Evolutionary conservation across 768 basidiomycete genomes (phyloP), one percentile per base, ranked within the genome.

Genomic region (Leccinum boreale): DNA sequence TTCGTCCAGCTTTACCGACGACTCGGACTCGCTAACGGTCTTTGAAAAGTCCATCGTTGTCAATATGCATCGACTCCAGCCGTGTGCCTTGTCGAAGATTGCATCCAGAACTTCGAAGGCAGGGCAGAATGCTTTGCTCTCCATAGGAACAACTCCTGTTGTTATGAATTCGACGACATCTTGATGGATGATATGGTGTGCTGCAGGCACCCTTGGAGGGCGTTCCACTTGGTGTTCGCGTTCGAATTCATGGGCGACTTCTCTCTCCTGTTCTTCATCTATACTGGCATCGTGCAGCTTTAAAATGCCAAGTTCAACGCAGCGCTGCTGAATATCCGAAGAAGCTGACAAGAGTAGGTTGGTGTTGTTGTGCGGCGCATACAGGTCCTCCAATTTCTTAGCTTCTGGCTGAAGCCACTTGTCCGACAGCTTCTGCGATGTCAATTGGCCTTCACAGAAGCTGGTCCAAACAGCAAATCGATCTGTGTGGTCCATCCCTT

Each of bases 261-360:
- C 78, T 36, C 78, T 65, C 61, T 80, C 79, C 56, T 80, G 78
- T 54, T 81, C 79, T 57, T 81, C 78, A 35, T 74, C 74, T 58
- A 77, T 58, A 28, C 54, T 62, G 17, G 52, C 57, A 44, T 67
- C 58, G 14, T 15, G 33, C 33, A 35, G 33, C 12, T 15, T 35
- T 2, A 35, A 35, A 7, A 73, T 23, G 1, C 77, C 76, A 11
- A 79, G 67, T 11, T 57, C 24, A 8, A 46, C 17, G 17, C 70
- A 66, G 31, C 69, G 70, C 17, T 72, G 55, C 1, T 51, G 59
- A 31, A 79, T 63, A 3, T 62, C 63, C 2, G 65, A 62, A 8
- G 45, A 21, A 4, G 11, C 4, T 5, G n/a, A 45, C 44, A 21
- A 21, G 4, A 55, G 42, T 7, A 62, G 50, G 19, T 64, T 55